phyloP scores from a whole-genome alignment of 2,329 filamentous ascomycete genomes.

The Cytospora piceicola region DNA sequence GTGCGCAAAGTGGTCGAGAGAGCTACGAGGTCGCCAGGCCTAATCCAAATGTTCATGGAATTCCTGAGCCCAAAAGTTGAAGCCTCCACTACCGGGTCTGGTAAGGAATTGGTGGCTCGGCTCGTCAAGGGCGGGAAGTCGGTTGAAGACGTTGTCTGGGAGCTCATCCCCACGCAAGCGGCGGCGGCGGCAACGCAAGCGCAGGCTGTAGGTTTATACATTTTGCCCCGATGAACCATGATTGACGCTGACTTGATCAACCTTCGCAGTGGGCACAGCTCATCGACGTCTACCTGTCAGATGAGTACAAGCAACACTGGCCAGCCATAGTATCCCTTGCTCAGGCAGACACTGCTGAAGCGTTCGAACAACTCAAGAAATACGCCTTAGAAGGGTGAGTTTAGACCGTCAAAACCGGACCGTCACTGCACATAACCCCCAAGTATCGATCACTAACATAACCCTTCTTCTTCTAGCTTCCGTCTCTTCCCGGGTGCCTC shows the following conservation, averaged over 20 bases:
- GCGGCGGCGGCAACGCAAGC: conserved; percentile 8
- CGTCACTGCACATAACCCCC: background rate
- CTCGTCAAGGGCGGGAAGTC: conserved; percentile 6
- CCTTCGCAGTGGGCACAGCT: conserved; percentile 50
- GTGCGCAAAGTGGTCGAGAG: conserved; percentile 52
- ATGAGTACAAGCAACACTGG: conserved; percentile 50
- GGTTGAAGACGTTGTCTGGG: conserved; percentile 10
- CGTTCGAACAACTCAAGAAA: conserved; percentile 51
- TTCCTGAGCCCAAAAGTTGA: background rate
- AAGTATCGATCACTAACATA: background rate
- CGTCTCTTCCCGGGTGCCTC: conserved; percentile 13
- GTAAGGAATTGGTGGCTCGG: background rate
- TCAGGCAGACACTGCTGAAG: conserved; percentile 46
- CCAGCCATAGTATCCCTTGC: conserved; percentile 52
- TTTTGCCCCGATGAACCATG: background rate
- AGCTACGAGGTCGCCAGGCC: conserved; percentile 28
- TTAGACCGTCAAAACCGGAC: too few species aligned
- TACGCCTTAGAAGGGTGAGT: conserved; percentile 50
- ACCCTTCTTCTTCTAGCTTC: background rate
- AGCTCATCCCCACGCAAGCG: conserved; percentile 10
- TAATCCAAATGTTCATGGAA: background rate
- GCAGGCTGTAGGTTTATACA: conserved; percentile 11
- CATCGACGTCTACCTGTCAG: conserved; percentile 55
- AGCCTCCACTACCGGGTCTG: background rate
- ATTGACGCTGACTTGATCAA: background rate